A percentile compares a stretch with the other conserved stretches of the same genome.
phyloP scores from a whole-genome alignment of 2,329 filamentous ascomycete genomes.

The Alternaria gansuensis region DNA sequence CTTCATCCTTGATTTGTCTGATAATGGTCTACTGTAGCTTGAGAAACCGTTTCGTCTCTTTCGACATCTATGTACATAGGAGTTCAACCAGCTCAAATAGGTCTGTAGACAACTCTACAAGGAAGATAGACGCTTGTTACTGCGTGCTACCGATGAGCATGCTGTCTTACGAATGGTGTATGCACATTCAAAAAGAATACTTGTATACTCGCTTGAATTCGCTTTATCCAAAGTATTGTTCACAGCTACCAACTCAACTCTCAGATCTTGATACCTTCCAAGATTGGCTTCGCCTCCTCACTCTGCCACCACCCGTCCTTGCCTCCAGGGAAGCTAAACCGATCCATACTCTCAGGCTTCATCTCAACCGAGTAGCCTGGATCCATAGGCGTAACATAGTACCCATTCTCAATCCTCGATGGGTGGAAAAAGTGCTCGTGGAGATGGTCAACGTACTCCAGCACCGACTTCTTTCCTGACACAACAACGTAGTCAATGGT shows the following conservation, averaged over 20 bases:
- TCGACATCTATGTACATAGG: neutral
- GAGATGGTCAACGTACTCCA: conserved; percentile 92
- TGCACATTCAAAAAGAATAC: neutral
- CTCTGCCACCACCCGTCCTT: conserved; percentile 86
- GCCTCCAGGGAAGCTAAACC: conserved; percentile 77
- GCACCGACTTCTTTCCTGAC: conserved; percentile 78
- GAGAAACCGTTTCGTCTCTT: neutral
- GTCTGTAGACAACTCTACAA: neutral
- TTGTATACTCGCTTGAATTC: neutral
- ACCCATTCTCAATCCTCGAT: conserved; percentile 80
- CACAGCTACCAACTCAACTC: neutral
- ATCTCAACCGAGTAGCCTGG: conserved; percentile 94
- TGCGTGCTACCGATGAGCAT: neutral
- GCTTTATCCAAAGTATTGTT: neutral
- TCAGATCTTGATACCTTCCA: conserved; percentile 65
- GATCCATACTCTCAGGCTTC: conserved; percentile 86
- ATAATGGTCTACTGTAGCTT: neutral
- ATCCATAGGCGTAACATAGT: conserved; percentile 84
- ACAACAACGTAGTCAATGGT: conserved; percentile 94
- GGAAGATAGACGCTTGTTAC: neutral
- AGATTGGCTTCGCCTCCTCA: conserved; percentile 78
- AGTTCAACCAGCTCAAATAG: neutral
- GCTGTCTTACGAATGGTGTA: neutral
- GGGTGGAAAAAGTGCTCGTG: conserved; percentile 94
- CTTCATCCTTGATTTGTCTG: neutral